Percentiles rank a stretch among this genome's conserved stretches.
These are phyloP conservation scores for Zygosaccharomyces rouxii DNA, from an alignment of 805 yeast species.

Conservation along the genomic window DNA sequence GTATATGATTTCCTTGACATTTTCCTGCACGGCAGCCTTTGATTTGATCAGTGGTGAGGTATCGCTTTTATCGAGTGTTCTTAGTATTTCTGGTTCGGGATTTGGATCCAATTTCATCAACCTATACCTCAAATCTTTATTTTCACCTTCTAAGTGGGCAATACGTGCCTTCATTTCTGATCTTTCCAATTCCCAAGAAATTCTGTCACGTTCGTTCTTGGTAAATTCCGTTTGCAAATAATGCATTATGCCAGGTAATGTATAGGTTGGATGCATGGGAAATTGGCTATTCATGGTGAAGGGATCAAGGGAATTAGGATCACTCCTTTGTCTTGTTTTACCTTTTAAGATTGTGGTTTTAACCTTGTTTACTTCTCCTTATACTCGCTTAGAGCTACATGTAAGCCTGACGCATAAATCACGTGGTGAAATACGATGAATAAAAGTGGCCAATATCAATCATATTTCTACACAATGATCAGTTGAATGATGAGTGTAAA, in stretches of 20 bases:
- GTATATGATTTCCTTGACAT: slow-evolving; percentile 34
- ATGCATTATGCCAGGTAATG: slow-evolving; percentile 53
- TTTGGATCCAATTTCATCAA: slow-evolving; percentile 11
- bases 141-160: slow-evolving; percentile 51
- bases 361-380: not conserved
- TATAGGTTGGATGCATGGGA: slow-evolving; percentile 25
- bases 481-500: not conserved
- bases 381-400: not conserved
- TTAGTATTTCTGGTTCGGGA: not conserved
- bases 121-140: slow-evolving; percentile 35
- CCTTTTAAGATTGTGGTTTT: not conserved
- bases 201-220: slow-evolving; percentile 53
- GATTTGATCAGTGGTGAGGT: slow-evolving; percentile 20
- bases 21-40: slow-evolving; percentile 31
- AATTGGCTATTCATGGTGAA: slow-evolving; percentile 11
- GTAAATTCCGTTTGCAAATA: slow-evolving; percentile 61
- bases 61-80: slow-evolving; percentile 4
- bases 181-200: slow-evolving; percentile 56
- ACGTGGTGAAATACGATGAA: not conserved
- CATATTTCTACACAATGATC: not conserved
- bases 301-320: not conserved
- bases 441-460: too few relatives aligned
- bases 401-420: not conserved
- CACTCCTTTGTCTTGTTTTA: not conserved
- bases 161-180: slow-evolving; percentile 55